phyloP scores from a whole-genome alignment of 2,329 filamentous ascomycete genomes.

The Aspergillus pseudoglaucus region DNA sequence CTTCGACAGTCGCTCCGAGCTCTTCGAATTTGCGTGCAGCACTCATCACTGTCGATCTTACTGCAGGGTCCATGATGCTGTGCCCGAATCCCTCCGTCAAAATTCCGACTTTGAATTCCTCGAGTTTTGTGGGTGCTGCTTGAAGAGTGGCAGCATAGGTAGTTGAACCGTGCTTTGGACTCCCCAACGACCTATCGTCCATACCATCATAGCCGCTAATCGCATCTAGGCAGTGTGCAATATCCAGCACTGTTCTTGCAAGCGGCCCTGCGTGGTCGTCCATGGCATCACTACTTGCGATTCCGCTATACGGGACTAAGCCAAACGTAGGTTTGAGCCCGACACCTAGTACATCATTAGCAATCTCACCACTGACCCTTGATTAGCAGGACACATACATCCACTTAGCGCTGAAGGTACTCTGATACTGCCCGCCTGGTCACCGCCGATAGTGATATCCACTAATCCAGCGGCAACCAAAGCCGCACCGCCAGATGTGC shows the following conservation, averaged over 20 bases:
- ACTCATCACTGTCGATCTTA: slow-evolving; percentile 36
- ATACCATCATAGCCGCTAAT: slow-evolving; percentile 46
- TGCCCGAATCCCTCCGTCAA: slow-evolving; percentile 42
- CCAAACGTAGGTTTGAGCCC: slow-evolving; percentile 49
- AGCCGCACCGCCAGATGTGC: slow-evolving; percentile 23
- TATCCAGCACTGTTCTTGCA: slow-evolving; percentile 35
- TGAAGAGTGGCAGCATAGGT: slow-evolving; percentile 10
- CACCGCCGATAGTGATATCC: slow-evolving; percentile 27
- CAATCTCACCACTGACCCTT: background rate
- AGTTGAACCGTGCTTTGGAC: slow-evolving; percentile 17
- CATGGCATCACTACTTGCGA: slow-evolving; percentile 44
- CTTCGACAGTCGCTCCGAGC: slow-evolving; percentile 46
- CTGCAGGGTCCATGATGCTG: slow-evolving; percentile 32
- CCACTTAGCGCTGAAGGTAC: slow-evolving; percentile 40
- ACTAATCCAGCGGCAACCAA: slow-evolving; percentile 19
- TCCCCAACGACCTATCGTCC: slow-evolving; percentile 40
- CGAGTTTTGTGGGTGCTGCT: slow-evolving; percentile 5
- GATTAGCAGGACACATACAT: slow-evolving; percentile 9
- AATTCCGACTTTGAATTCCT: slow-evolving; percentile 33
- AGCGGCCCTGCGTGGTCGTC: slow-evolving; percentile 48
- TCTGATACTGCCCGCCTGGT: slow-evolving; percentile 28
- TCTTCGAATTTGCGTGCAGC: slow-evolving; percentile 38
- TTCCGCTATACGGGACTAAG: slow-evolving; percentile 47
- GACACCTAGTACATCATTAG: slow-evolving; percentile 18
- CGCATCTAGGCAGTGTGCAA: slow-evolving; percentile 39